phyloP scores from a whole-genome alignment of 805 yeast species.

The Yarrowia sp. region DNA sequence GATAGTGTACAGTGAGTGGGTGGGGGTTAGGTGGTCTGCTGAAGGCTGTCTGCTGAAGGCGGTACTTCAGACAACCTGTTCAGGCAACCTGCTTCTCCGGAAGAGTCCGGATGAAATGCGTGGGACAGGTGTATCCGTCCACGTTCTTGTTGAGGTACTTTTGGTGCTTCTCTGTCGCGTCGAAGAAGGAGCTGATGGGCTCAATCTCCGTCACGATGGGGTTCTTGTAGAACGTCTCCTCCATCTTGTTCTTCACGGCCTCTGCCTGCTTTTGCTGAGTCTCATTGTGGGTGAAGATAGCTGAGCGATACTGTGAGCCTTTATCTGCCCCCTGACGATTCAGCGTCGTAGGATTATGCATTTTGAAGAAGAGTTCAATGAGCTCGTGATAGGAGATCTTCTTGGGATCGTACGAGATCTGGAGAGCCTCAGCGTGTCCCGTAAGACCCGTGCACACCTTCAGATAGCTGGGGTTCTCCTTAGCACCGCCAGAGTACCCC shows the following conservation, averaged over 20 bases:
- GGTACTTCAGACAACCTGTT: no score
- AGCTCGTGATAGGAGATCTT: slow-evolving; percentile 56
- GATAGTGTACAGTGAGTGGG: neutral
- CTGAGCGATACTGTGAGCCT: slow-evolving; percentile 91
- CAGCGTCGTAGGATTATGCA: slow-evolving; percentile 89
- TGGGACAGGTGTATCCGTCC: slow-evolving; percentile 83
- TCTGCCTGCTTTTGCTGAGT: slow-evolving; percentile 50
- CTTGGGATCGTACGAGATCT: slow-evolving; percentile 75
- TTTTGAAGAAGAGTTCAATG: slow-evolving; percentile 79
- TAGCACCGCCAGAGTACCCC: slow-evolving; percentile 83
- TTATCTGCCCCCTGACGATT: slow-evolving; percentile 82
- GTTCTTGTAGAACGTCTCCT: slow-evolving; percentile 70
- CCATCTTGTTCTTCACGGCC: slow-evolving; percentile 51
- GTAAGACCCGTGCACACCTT: slow-evolving; percentile 75
- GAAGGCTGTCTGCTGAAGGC: no score
- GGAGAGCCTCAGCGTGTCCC: slow-evolving; percentile 73
- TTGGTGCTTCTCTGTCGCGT: slow-evolving; percentile 95
- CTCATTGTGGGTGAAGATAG: slow-evolving; percentile 59
- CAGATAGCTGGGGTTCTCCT: slow-evolving; percentile 57
- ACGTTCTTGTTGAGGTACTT: slow-evolving; percentile 76
- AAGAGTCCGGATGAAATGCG: slow-evolving; percentile 72
- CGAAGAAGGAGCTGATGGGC: slow-evolving; percentile 69
- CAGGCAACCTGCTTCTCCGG: slow-evolving; percentile 42
- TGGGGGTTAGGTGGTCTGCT: no score
- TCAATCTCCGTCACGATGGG: slow-evolving; percentile 68